Base-by-base conservation (phyloP, 2,329 filamentous ascomycete genomes). In the Cercospora sojina region DNA sequence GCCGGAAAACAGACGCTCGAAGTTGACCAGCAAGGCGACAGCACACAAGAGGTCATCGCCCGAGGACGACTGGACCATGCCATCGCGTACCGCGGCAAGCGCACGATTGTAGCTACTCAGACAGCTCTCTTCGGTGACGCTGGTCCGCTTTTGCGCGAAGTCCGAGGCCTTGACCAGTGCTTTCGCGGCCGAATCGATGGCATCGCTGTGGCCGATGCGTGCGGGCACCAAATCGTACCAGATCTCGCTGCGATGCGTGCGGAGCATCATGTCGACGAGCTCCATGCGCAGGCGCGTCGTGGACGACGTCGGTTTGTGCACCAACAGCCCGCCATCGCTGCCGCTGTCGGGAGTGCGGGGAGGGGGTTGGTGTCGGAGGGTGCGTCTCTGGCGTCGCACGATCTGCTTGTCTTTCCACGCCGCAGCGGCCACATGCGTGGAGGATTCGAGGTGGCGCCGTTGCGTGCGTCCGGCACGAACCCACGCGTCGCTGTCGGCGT, bases 121-220 rank as follows among this genome's bases (percentile, higher is more conserved):
- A 13, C 67, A 69, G 47, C 67, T 69, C 16, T 69, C 67, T 32
- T 67, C 60, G 13, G 64, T 67, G 23, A 69, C 63, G 23, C 57
- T 59, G 2, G 64, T 69, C 18, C 65, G 63, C n/a, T 43, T 35
- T 9, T 27, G 27, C 3, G 67, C 51, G 10, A 67, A 56, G 20
- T 69, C 65, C 1, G 59, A 61, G 7, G 67, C 67, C 20, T 69
- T 69, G 53, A 69, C 55, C 20, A 69, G 64, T 7, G 67, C 67
- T 51, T 67, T 64, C 8, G 65, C 65, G 9, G 67, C 64, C 8
- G 58, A 61, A 47, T 69, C 67, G 13, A 69, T 63, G 2, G 67
- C 62, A 51, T 67, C 65, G 41, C 64, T 63, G 51, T 69, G 67
- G 9, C 67, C 65, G 23, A 69, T 67, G 4, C 67, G 59, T 1